Evolutionary conservation across 169 alveolate species (phyloP), one percentile per base, ranked within the genome.

Genomic region (Plasmodium blacklocki): DNA sequence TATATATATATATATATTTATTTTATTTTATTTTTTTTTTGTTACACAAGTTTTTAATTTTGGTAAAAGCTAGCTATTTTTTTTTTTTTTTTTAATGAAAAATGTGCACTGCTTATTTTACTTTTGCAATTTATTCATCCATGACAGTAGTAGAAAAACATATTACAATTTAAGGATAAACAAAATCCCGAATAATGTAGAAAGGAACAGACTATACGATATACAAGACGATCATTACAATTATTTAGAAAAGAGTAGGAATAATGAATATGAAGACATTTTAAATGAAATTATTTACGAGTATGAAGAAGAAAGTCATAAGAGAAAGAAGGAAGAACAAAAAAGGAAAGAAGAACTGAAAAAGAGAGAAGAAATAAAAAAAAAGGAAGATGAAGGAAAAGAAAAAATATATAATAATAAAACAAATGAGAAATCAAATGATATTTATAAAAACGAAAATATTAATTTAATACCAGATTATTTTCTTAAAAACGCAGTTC

Each of bases 231-330:
- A 67, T 15, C 26, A 80, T 49, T 80, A 68, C 21, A 58, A 67
- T 50, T 54, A 68, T 60, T 72, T 80, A 18, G 90, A 80, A 19
- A 49, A 52, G 70, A 72, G 62, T 14, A 54, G 90, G 6, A 59
- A 80, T 54, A 52, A 47, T 18, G 90, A 80, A 80, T 80, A 80
- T 49, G 83, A 80, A 15, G 73, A 80, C 12, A 80, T 80, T 12
- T 47, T 80, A 14, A 68, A 80, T 50, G 90, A 80, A 15, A 80
- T 80, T 9, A 80, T 80, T 56, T 23, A 58, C 45, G 90, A 80
- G 39, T 80, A 80, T 73, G 90, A 66, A 23, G 59, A 80, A 62
- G 83, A 80, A 56, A 58, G 67, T 19, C 64, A 19, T 11, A 70
- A 80, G 59, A 68, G 70, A 52, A 64, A 66, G 19, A 45, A 19